Conservation (phyloP, 192 early-diverging fungal genomes). For the Coemansia sp. region DNA sequence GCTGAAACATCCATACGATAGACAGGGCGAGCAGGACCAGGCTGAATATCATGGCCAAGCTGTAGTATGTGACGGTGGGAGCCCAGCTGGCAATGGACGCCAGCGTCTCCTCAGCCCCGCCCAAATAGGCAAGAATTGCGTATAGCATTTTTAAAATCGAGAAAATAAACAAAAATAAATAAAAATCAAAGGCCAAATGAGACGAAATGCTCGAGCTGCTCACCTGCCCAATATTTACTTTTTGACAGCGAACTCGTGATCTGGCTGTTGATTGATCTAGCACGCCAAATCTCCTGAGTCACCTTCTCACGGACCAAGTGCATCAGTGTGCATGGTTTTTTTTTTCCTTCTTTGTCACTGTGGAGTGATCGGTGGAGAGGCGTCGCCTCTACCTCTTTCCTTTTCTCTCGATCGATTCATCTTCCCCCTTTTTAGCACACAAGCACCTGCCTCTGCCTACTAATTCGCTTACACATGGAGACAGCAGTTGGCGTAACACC, state of each 20-base stretch:
- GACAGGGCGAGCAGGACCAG: slow-evolving; percentile 29
- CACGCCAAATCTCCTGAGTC: slow-evolving; percentile 4
- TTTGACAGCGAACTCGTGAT: slow-evolving; percentile 3
- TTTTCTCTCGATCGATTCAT: not conserved
- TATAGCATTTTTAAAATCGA: slow-evolving; percentile 39
- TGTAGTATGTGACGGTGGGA: slow-evolving; percentile 45
- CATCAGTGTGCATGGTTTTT: slow-evolving; percentile 1
- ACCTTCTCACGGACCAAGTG: not conserved
- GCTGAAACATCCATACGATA: slow-evolving; percentile 71
- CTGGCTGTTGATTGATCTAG: slow-evolving; percentile 3
- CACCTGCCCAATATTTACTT: too few species aligned
- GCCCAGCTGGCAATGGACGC: slow-evolving; percentile 29
- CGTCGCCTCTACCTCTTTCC: not conserved
- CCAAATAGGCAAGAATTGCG: slow-evolving; percentile 40
- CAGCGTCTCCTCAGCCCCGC: slow-evolving; percentile 33
- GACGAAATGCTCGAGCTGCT: too few species aligned
- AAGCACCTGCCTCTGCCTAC: too few species aligned
- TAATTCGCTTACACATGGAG: slow-evolving; percentile 24
- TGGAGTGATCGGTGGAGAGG: not conserved
- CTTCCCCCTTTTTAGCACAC: not conserved
- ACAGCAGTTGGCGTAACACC: slow-evolving; percentile 31
- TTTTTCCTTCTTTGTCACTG: not conserved
- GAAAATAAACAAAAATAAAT: not conserved
- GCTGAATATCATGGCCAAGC: slow-evolving; percentile 15
- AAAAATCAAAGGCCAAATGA: not conserved